These are phyloP conservation scores for Nitzschia inconspicua DNA, from an alignment of 108 stramenopile genomes.

Conservation along the genomic window DNA sequence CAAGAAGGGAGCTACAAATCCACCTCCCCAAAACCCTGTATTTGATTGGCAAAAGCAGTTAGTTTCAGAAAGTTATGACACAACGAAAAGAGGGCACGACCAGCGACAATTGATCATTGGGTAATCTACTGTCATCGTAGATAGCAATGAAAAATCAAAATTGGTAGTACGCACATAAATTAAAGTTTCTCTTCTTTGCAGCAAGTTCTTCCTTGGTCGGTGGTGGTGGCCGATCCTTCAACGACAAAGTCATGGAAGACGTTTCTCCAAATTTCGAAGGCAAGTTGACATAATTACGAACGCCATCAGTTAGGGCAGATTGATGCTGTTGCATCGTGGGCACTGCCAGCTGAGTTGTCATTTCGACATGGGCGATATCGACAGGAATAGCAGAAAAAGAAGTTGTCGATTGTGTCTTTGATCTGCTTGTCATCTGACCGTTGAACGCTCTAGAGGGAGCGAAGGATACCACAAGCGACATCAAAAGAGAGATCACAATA, in stretches of 20 bases:
- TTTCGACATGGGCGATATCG: too few species aligned
- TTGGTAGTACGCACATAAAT: constrained; percentile 51
- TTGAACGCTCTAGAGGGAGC: too few species aligned
- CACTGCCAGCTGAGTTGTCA: too few species aligned
- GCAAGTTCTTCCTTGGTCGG: constrained; percentile 80
- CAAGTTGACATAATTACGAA: constrained; percentile 8
- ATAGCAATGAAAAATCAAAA: neutral
- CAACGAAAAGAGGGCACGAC: neutral
- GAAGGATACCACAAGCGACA: too few species aligned
- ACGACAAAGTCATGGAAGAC: constrained; percentile 34
- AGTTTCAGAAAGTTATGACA: too few species aligned
- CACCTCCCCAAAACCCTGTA: constrained; percentile 81
- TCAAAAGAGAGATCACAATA: too few species aligned
- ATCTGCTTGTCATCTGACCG: too few species aligned
- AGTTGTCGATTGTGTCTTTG: too few species aligned
- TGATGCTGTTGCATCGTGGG: too few species aligned
- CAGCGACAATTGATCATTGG: neutral
- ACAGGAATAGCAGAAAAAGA: too few species aligned
- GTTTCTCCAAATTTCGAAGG: constrained; percentile 4
- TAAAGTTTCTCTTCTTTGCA: constrained; percentile 80
- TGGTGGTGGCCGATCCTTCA: constrained; percentile 73
- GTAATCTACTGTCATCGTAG: too few species aligned
- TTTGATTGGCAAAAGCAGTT: neutral
- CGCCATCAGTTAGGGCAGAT: constrained; percentile 6
- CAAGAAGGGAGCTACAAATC: constrained; percentile 84